Conservation (phyloP, 2,329 filamentous ascomycete species). For the Botryosphaeria dothidea region DNA sequence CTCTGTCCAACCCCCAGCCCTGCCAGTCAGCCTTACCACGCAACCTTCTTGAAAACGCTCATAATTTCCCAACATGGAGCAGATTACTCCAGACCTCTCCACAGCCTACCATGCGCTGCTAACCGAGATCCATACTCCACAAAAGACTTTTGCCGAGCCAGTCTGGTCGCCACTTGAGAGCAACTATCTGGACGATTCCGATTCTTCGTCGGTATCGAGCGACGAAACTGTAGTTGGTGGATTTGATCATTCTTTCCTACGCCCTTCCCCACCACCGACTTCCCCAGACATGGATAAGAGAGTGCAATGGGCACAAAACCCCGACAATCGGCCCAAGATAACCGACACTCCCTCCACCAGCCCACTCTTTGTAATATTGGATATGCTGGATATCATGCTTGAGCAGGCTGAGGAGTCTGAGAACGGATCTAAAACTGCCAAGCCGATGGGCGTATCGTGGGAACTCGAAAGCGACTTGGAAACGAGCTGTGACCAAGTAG, state of each 20-base stretch:
- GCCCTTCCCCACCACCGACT: slow-evolving; percentile 7
- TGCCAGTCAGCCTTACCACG: neutral
- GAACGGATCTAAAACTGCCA: neutral
- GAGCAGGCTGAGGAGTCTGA: neutral
- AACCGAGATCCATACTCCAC: slow-evolving; percentile 10
- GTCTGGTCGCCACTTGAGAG: neutral
- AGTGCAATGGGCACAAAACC: neutral
- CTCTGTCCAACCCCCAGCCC: neutral
- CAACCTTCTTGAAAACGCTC: neutral
- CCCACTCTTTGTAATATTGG: slow-evolving; percentile 12
- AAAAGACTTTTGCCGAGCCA: neutral
- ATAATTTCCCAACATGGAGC: slow-evolving; percentile 2
- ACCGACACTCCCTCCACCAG: slow-evolving; percentile 8
- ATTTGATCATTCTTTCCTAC: neutral
- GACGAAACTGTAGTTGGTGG: slow-evolving; percentile 5
- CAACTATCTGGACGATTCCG: slow-evolving; percentile 6
- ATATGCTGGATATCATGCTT: slow-evolving; percentile 18
- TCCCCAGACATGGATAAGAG: slow-evolving; percentile 3
- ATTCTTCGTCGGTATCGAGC: neutral
- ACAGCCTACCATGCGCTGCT: slow-evolving; percentile 16
- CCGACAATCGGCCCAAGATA: neutral
- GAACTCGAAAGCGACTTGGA: slow-evolving; percentile 1
- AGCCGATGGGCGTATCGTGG: neutral
- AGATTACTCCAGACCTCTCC: slow-evolving; percentile 10
- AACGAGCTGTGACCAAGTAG: neutral